Conservation (phyloP, 2,329 filamentous ascomycete genomes). For the Tothia fuscella region DNA sequence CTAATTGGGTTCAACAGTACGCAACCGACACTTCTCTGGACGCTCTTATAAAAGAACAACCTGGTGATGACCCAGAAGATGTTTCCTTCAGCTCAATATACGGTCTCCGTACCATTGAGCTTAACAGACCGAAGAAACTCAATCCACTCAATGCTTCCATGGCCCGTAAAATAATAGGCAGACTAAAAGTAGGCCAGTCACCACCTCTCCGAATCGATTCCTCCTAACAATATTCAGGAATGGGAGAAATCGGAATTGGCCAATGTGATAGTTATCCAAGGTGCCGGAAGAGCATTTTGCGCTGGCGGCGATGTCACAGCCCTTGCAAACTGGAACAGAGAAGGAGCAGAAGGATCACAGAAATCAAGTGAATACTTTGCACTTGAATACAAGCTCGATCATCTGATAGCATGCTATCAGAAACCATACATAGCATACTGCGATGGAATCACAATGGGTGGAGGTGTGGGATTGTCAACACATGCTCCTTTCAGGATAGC, state of each 20-base stretch:
- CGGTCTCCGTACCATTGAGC: slow-evolving; percentile 80
- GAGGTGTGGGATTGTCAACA: slow-evolving; percentile 84
- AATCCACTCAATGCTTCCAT: slow-evolving; percentile 92
- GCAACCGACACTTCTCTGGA: slow-evolving; percentile 13
- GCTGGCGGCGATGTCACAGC: slow-evolving; percentile 82
- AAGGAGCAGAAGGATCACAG: slow-evolving; percentile 57
- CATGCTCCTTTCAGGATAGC: slow-evolving; percentile 95
- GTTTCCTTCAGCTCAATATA: slow-evolving; percentile 84
- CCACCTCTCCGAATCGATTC: background rate
- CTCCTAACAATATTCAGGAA: slow-evolving; percentile 37
- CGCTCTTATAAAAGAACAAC: slow-evolving; percentile 39
- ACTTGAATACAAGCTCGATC: slow-evolving; percentile 91
- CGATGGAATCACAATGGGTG: slow-evolving; percentile 98
- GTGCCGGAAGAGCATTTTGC: slow-evolving; percentile 77
- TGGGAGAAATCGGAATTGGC: slow-evolving; percentile 94
- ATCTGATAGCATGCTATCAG: slow-evolving; percentile 82
- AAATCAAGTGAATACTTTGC: slow-evolving; percentile 77
- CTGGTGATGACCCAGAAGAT: slow-evolving; percentile 70
- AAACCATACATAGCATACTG: slow-evolving; percentile 95
- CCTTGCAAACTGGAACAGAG: slow-evolving; percentile 61
- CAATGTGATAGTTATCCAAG: slow-evolving; percentile 86
- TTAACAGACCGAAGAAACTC: slow-evolving; percentile 84
- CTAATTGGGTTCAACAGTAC: too few species aligned
- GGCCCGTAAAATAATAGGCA: slow-evolving; percentile 85
- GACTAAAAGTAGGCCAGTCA: slow-evolving; percentile 45